A percentile compares a stretch with the other conserved stretches of the same genome.
Conservation (phyloP, 2,329 filamentous ascomycete species). For the Colletotrichum truncatum region DNA sequence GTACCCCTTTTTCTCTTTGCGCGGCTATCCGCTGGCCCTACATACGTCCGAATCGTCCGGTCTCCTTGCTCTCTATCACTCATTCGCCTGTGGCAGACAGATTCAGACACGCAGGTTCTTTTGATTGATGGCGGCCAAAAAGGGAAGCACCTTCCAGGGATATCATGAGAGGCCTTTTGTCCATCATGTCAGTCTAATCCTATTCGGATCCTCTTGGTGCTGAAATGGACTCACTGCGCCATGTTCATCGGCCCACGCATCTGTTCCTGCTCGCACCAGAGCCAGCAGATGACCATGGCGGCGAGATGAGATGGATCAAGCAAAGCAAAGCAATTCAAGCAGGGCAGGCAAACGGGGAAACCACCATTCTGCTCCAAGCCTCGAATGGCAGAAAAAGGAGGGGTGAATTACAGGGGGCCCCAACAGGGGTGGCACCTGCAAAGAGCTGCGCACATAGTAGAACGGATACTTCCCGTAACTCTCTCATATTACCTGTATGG, state of each 20-base stretch:
- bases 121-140: background rate
- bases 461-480: background rate
- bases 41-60: background rate
- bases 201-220: background rate
- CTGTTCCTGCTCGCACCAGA: conserved; percentile 2
- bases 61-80: background rate
- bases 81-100: conserved; percentile 7
- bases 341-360: background rate
- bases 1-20: conserved; percentile 26
- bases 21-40: conserved; percentile 11
- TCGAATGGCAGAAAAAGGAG: conserved; percentile 1
- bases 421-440: background rate
- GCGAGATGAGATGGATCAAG: background rate
- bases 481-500: conserved; percentile 2
- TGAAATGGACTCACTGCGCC: conserved; percentile 23
- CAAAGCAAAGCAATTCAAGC: background rate
- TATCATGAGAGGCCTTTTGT: conserved; percentile 3
- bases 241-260: conserved; percentile 11
- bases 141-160: background rate
- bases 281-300: conserved; percentile 1
- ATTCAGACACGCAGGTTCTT: background rate
- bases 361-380: conserved; percentile 11
- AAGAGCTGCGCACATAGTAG: no score
- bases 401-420: conserved; percentile 9
- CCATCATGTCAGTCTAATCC: conserved; percentile 7